These are phyloP conservation scores for Penicillium samsonianum DNA, from an alignment of 495 filamentous ascomycete species.

Conservation along the genomic window DNA sequence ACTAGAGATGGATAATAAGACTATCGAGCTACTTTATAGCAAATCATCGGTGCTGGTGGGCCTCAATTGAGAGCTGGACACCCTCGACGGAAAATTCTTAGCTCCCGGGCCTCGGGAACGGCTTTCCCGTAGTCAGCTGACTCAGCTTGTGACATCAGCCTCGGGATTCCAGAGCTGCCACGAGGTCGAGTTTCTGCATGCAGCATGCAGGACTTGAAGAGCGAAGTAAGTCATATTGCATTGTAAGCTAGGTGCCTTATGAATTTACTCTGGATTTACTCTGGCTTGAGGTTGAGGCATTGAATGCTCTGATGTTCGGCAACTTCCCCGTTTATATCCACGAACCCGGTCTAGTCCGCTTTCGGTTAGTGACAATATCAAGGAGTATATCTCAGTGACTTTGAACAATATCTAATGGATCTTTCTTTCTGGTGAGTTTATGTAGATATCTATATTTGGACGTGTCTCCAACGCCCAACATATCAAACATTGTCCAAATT, in stretches of 20 bases:
- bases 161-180: not conserved
- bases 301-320: not conserved
- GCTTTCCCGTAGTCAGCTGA: constrained; percentile 30
- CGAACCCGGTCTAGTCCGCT: constrained; percentile 5
- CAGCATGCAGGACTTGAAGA: constrained; percentile 1
- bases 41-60: not conserved
- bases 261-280: not conserved
- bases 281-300: not conserved
- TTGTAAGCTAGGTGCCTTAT: not conserved
- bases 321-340: not conserved
- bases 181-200: constrained; percentile 8
- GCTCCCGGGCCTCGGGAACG: constrained; percentile 30
- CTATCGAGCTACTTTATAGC: constrained; percentile 1
- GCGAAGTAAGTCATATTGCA: constrained; percentile 6
- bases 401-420: not conserved
- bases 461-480: too few species aligned
- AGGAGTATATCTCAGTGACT: not conserved
- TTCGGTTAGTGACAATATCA: constrained; percentile 5
- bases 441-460: too few species aligned
- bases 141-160: constrained; percentile 27
- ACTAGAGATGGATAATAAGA: not conserved
- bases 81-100: constrained; percentile 29
- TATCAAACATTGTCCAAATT: too few species aligned
- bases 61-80: constrained; percentile 17
- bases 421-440: not conserved